Percentiles rank a stretch among this genome's conserved stretches.
Conservation (phyloP, 164 flowering plant species). For the Sextonia rubra region DNA sequence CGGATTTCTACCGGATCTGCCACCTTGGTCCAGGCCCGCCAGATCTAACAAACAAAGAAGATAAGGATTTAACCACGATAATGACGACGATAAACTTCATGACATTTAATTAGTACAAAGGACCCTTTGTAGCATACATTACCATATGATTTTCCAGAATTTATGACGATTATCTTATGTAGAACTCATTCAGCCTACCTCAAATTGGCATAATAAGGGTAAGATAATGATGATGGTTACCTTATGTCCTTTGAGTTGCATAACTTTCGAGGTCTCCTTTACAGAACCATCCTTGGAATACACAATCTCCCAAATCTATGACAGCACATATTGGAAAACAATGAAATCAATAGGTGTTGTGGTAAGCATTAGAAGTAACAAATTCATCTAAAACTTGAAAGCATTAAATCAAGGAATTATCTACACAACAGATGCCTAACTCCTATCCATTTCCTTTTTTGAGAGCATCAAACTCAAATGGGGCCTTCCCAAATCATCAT, state of each 20-base stretch:
- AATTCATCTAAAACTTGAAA: background rate
- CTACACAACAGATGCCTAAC: background rate
- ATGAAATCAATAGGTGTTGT: background rate
- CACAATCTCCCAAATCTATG: constrained; percentile 92
- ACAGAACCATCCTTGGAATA: constrained; percentile 94
- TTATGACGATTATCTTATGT: too few species aligned
- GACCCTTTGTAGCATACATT: too few species aligned
- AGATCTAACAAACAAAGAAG: too few species aligned
- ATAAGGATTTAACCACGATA: too few species aligned
- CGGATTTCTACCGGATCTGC: too few species aligned
- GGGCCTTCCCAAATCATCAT: background rate
- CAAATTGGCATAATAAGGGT: background rate
- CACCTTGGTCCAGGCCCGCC: too few species aligned
- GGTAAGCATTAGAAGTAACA: background rate
- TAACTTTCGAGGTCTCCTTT: constrained; percentile 72
- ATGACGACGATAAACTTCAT: too few species aligned
- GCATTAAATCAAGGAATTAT: background rate
- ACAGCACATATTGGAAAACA: constrained; percentile 6
- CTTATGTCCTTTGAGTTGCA: constrained; percentile 99
- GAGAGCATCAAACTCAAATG: background rate
- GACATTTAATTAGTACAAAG: too few species aligned
- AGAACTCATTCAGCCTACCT: too few species aligned
- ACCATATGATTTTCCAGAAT: too few species aligned
- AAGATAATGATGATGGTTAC: constrained; percentile 21
- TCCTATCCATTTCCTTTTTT: background rate